Base-by-base conservation (phyloP, 2,329 filamentous ascomycete genomes). In the Coniochaeta sp. region DNA sequence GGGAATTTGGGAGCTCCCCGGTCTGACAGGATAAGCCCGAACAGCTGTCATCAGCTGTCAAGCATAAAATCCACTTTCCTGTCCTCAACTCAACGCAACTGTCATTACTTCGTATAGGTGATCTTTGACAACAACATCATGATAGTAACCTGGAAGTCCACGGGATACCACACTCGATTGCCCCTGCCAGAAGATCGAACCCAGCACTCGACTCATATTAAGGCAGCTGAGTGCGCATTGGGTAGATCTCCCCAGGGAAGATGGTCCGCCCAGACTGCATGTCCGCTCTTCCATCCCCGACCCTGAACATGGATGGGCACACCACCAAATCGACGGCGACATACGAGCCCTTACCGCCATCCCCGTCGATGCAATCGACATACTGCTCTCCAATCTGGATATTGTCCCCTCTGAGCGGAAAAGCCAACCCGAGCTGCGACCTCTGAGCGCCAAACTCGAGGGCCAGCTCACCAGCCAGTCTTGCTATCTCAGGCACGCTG, bases 351-450 rank as follows among this genome's bases (percentile, higher is more conserved):
- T 45, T 28, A 13, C 42, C 48, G 20, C 32, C 26, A 30, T 53
- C 51, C 8, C 53, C 55, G 31, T 57, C 55, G 16, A 55, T 52
- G 27, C 55, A 57, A 46, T 57, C 55, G 20, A 51, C 46, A 33
- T 51, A 38, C 18, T 38, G 33, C 33, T 38, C 33, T 6, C 33
- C 33, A 22, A 38, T 38, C 33, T 38, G 33, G 18, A 38, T 9
- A 20, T 38, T 38, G 33, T 38, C 33, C 6, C 33, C 33, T 2
- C 33, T 16, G 5, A 22, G 7, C 2, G 33, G 33, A 2, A 38
- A 20, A 2, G 8, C 13, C 5, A 38, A 9, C 4, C 33, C 33
- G 4, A 38, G 33, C 33, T 38, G 33, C 18, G 33, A 38, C 22
- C 33, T 20, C 16, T 38, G 33, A 22, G 33, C 16, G 18, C 33